Percentiles rank a stretch among this genome's conserved stretches.
Conservation (phyloP, 2,329 filamentous ascomycete genomes). For the Talaromyces piceae region DNA sequence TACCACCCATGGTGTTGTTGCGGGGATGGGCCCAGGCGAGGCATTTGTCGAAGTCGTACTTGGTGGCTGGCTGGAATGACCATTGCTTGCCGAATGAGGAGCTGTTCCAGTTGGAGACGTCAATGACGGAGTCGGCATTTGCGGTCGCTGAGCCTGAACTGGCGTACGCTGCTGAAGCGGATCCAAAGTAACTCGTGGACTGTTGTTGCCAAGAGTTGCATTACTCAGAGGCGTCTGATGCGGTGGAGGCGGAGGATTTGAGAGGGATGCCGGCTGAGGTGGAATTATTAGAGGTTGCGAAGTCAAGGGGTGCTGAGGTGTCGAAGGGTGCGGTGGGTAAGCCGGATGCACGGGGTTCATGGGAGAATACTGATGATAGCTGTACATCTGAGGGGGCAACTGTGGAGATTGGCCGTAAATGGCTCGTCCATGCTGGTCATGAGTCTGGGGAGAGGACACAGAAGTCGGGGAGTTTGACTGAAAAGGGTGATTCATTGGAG, state of each 20-base stretch:
- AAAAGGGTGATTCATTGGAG: conserved; percentile 89
- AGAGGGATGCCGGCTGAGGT: conserved; percentile 27
- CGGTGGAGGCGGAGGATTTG: conserved; percentile 19
- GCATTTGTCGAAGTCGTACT: conserved; percentile 73
- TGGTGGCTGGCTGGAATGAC: conserved; percentile 32
- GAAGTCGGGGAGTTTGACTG: conserved; percentile 93
- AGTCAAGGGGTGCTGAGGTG: conserved; percentile 50
- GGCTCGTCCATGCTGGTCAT: conserved; percentile 76
- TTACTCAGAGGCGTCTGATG: conserved; percentile 39
- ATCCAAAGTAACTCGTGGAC: conserved; percentile 43
- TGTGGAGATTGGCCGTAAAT: conserved; percentile 80
- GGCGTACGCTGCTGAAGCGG: conserved; percentile 28
- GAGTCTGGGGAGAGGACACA: conserved; percentile 78
- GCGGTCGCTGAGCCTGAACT: conserved; percentile 15
- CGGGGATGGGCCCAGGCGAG: conserved; percentile 90
- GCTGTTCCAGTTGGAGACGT: conserved; percentile 5
- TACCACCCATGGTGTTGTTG: conserved; percentile 89
- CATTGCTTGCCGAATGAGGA: conserved; percentile 18
- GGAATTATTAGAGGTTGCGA: conserved; percentile 49
- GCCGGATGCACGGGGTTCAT: conserved; percentile 47
- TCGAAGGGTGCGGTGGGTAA: conserved; percentile 49
- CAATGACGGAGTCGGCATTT: conserved; percentile 3
- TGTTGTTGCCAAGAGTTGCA: conserved; percentile 58
- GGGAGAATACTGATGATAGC: conserved; percentile 52
- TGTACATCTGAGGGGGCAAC: conserved; percentile 79